Evolutionary conservation across 805 yeast species (phyloP), one percentile per base, ranked within the genome.

Genomic region (Lipomyces yamanashiensis): DNA sequence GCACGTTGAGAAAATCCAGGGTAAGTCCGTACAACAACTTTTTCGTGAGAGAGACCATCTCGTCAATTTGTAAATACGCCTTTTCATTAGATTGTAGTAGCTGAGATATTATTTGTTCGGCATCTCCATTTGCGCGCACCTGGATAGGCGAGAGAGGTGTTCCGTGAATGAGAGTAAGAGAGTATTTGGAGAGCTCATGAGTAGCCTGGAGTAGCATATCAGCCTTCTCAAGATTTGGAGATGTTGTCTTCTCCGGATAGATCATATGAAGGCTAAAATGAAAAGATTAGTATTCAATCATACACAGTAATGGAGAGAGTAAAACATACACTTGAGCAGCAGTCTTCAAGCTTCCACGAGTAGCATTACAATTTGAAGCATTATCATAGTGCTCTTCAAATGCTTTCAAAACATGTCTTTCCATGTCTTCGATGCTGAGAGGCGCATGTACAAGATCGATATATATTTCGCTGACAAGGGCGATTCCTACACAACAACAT

Each of bases 331-430:
- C 55, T 68, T 71, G 23, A 34, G 70, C 65, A 0, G 82, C 82
- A 44, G 77, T 77, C 37, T 70, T 71, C 72, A 82, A 74, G 21
- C 77, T 78, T 5, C 81, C 81, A 58, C 80, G 72, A 3, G 74
- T 67, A 34, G 72, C 71, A 33, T 76, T 73, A 5, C 83, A 81
- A 67, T 77, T 80, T 0, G 82, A 70, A 0, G 84, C 82, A 40
- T 70, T 71, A 54, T 81, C 80, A 67, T 77, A 81, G 59, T 78
- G 78, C 40, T 74, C 73, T 79, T 83, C 78, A 59, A 81, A 81
- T 17, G 72, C 64, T 2, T 56, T 57, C 50, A 72, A 49, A 2
- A 70, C 63, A 57, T 66, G 66, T 51, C 37, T 40, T 17, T 59
- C 68, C 21, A 67, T 17, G 44, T 58, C 64, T n/a, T n/a, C 50